Base-by-base conservation (phyloP, 805 yeast genomes). In the Saccharomycopsis guyanensis region DNA sequence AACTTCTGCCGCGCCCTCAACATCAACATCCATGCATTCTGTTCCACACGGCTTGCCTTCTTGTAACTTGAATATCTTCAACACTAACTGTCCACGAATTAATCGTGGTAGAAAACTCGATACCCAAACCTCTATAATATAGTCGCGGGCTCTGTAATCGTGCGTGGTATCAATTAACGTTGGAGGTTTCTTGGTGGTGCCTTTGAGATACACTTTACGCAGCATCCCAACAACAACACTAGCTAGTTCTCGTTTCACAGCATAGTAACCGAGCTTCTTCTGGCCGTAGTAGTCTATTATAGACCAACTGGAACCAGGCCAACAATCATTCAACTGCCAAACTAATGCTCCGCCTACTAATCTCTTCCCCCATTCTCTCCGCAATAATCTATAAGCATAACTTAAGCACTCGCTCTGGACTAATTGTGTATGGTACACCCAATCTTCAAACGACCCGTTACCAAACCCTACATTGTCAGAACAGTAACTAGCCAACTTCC, bases 311-410 rank as follows among this genome's bases (percentile, higher is more conserved):
- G 76, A 65, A 2, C 64, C 71, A 1, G 78, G 78, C 73, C 76
- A 72, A 47, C 75, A 71, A 55, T 74, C 78, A 50, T 74, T 72
- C 22, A 71, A 55, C 57, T 74, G 79, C 79, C 79, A 74, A 5
- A 74, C 76, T 33, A 74, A 56, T 3, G 73, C 68, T 2, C 78
- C 79, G 13, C 73, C 71, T 35, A 57, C 56, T 34, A 63, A 59
- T 36, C 71, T 61, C 32, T 60, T 53, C 2, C 57, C 59, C 79
- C 78, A 74, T 45, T 66, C 57, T 18, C 75, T 53, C 58, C 76
- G 62, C 71, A 76, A 72, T 47, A 66, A 63, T 45, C 68, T 57
- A 46, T 70, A 66, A 3, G 77, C 77, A 52, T 62, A 70, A 3
- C 66, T 64, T 8, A 73, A 56, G 55, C 78, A 72, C 45, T 74